phyloP scores from a whole-genome alignment of 345 rosid genomes.

The Viola odorata region DNA sequence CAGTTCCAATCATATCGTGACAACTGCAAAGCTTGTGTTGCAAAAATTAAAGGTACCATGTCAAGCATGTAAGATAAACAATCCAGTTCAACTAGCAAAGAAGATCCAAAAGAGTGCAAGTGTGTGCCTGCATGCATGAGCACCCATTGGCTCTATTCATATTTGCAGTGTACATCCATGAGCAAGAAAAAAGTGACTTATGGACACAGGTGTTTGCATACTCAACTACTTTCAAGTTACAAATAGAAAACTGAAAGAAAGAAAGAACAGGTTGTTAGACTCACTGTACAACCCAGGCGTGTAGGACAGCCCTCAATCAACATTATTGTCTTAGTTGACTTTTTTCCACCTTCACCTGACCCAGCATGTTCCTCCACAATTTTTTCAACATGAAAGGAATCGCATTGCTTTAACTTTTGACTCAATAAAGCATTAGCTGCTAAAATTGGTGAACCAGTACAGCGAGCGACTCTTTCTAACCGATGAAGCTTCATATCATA shows the following conservation, averaged over 20 bases:
- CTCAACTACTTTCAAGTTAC: neutral
- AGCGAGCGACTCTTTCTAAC: slow-evolving; percentile 71
- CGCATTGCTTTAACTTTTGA: slow-evolving; percentile 71
- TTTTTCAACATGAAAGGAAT: slow-evolving; percentile 73
- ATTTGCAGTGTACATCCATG: neutral
- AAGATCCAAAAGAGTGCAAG: no score
- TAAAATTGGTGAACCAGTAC: slow-evolving; percentile 67
- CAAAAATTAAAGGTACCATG: no score
- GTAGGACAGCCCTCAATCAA: slow-evolving; percentile 84
- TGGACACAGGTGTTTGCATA: neutral
- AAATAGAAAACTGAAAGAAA: neutral
- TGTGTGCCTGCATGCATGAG: no score
- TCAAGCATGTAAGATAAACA: no score
- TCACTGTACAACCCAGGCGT: slow-evolving; percentile 83
- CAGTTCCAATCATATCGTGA: no score
- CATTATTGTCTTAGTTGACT: slow-evolving; percentile 82
- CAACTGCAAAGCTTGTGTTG: no score
- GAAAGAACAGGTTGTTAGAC: slow-evolving; percentile 21
- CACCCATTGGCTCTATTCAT: no score
- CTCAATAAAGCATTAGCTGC: slow-evolving; percentile 45
- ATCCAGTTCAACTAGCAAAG: no score
- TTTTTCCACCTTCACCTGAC: slow-evolving; percentile 61
- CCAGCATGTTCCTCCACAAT: slow-evolving; percentile 74
- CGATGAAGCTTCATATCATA: slow-evolving; percentile 92
- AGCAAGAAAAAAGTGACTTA: neutral